Evolutionary conservation across 495 filamentous ascomycete species (phyloP), one percentile per base, ranked within the genome.

Genomic region (Rostrohypoxylon terebratum): DNA sequence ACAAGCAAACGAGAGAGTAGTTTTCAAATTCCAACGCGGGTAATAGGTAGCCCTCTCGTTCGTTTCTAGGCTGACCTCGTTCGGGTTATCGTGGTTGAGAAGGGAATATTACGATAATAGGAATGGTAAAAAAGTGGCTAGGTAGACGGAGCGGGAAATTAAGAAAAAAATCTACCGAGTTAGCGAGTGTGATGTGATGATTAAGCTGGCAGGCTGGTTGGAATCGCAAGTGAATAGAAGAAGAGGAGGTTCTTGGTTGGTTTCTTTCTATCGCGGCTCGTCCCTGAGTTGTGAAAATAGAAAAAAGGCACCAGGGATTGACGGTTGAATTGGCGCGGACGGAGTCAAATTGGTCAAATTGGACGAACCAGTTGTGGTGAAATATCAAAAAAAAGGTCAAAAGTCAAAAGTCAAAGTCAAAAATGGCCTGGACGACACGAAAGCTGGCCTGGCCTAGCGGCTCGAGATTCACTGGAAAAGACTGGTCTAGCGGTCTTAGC

Each of bases 311-410:
- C 71, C 71, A 66, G 48, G 61, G 61, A 66, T 66, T 55, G 31
- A 66, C 55, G 61, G 48, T 16, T 74, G 66, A 67, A 74, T 69
- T 74, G 66, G 71, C 71, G 71, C 71, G 62, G 62, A 36, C 21
- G 33, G 40, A 51, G 53, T 62, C 55, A 69, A 69, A 74, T 66
- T 66, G 34, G 62, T 62, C 55, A 69, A 69, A 74, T 66, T 66
- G 34, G 62, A 66, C 61, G 71, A 70, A 66, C 66, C 57, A 66
- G 50, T 74, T 69, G 59, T 73, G 66, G 66, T 66, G 66, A 74
- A 55, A 66, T 48, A 48, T 69, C 66, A 65, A 73, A 73, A 57
- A 73, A n/a, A n/a, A n/a, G n/a, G n/a, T n/a, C n/a, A n/a, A n/a
- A 65, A 34, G 54, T 16, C 14, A 73, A 73, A 67, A 67, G 58